A percentile compares a stretch with the other conserved stretches of the same genome.
Evolutionary conservation across 768 basidiomycete genomes (phyloP).

Genomic region (Lactarius trivialis): DNA sequence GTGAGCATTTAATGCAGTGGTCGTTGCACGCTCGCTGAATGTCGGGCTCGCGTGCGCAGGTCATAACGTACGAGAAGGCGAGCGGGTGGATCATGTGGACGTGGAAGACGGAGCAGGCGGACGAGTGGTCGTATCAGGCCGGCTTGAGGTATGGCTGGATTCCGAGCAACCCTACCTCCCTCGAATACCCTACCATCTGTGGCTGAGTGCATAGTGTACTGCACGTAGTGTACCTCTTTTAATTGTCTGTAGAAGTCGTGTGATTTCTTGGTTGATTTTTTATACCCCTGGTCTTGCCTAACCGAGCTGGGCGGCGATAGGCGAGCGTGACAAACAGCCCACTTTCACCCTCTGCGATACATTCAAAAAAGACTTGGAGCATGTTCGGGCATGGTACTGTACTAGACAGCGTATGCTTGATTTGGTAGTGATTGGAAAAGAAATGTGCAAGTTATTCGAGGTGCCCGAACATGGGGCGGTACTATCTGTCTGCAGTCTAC

Average conservation of each 20-base stretch:
- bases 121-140: conserved; percentile 87
- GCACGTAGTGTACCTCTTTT: not conserved
- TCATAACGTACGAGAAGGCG: conserved; percentile 56
- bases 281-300: not conserved
- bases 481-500: too few species aligned
- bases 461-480: too few species aligned
- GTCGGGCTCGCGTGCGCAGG: conserved; percentile 14
- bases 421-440: too few species aligned
- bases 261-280: not conserved
- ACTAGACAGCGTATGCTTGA: too few species aligned
- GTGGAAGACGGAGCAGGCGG: conserved; percentile 77
- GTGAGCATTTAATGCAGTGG: conserved; percentile 26
- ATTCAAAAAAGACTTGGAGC: too few species aligned
- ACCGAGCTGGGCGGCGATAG: not conserved
- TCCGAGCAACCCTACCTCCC: conserved; percentile 48
- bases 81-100: conserved; percentile 78
- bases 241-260: too few species aligned
- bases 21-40: not conserved
- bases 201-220: conserved; percentile 23
- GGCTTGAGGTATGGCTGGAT: conserved; percentile 82
- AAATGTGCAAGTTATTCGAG: too few species aligned
- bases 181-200: conserved; percentile 60
- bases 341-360: too few species aligned
- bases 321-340: too few species aligned
- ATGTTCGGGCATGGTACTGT: too few species aligned